These are phyloP conservation scores for Adansonia digitata DNA, from an alignment of 345 rosid species.

Conservation along the genomic window DNA sequence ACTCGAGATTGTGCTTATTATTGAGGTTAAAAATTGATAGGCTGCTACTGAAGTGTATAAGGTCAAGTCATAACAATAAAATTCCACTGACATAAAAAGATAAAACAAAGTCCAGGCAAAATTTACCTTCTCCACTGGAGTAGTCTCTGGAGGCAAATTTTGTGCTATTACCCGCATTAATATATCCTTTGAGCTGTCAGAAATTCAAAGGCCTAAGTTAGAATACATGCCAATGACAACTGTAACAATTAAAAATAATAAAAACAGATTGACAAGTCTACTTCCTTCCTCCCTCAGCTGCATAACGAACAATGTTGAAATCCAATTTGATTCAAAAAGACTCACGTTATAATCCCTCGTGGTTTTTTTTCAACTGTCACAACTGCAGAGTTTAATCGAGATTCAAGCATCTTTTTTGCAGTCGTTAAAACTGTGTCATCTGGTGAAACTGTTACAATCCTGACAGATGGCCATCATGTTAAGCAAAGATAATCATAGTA, in stretches of 20 bases:
- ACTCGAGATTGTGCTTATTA: not conserved
- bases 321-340: slow-evolving; percentile 15
- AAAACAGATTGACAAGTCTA: not conserved
- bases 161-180: slow-evolving; percentile 93
- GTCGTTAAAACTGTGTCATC: slow-evolving; percentile 70
- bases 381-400: slow-evolving; percentile 63
- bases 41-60: not conserved
- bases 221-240: slow-evolving; percentile 1
- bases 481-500: slow-evolving; percentile 13
- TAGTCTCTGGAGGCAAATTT: slow-evolving; percentile 67
- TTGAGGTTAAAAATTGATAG: not conserved
- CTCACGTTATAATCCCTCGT: slow-evolving; percentile 88
- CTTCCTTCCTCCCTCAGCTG: not conserved
- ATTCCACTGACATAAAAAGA: not conserved
- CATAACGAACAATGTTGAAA: not conserved
- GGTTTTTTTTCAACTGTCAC: slow-evolving; percentile 76
- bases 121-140: slow-evolving; percentile 75
- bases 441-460: slow-evolving; percentile 79
- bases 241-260: not conserved
- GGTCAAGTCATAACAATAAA: not conserved
- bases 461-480: slow-evolving; percentile 33
- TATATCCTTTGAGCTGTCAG: slow-evolving; percentile 85
- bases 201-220: slow-evolving; percentile 18
- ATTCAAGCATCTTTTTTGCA: slow-evolving; percentile 88
- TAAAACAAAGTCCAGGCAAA: not conserved